Evolutionary conservation across 176 grass and related monocot genomes (phyloP), one percentile per base, ranked within the genome.

Genomic region (Carex pumila): DNA sequence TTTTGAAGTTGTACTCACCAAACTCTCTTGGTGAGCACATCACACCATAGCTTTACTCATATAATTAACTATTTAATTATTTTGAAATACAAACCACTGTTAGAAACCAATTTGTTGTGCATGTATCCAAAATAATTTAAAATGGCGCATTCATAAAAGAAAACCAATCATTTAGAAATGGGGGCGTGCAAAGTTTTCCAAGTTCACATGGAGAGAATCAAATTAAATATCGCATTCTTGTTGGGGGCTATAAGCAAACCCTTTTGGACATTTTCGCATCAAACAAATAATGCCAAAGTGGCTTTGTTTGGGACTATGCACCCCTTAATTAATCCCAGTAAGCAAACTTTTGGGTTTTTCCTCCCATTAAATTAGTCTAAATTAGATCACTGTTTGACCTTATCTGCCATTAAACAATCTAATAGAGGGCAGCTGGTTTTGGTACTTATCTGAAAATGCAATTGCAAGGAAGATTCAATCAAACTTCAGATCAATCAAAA

Each of bases 121-220:
- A 56, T 56, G 73, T 50, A 56, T 56, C 21, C 73, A 77, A 17
- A 77, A 55, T 50, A 2, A 63, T 81, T 81, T 39, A 12, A 34
- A 81, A 43, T 63, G 45, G 61, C 17, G 9, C 22, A 53, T 43
- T 45, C 12, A 63, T 31, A 52, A 47, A 31, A 53, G 1, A 67
- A 52, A 83, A 66, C 5, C 22, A 83, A 83, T 53, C 36, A 52
- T 83, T 66, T 52, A 83, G 4, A 83, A 83, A 69, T 49, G 62
- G 11, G 18, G 18, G 61, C 81, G 81, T 83, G 62, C 22, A 7
- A 83, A 83, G 36, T 3, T 66, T 83, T 68, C 81, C 41, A 69
- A 83, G 81, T 45, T 83, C 81, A 83, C 81, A 83, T 68, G 81
- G 45, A 19, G 81, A 52, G 61, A 39, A 69, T 83, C 61, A 50